phyloP scores from a whole-genome alignment of 2,329 filamentous ascomycete genomes.

The Colletotrichum liaoningense region DNA sequence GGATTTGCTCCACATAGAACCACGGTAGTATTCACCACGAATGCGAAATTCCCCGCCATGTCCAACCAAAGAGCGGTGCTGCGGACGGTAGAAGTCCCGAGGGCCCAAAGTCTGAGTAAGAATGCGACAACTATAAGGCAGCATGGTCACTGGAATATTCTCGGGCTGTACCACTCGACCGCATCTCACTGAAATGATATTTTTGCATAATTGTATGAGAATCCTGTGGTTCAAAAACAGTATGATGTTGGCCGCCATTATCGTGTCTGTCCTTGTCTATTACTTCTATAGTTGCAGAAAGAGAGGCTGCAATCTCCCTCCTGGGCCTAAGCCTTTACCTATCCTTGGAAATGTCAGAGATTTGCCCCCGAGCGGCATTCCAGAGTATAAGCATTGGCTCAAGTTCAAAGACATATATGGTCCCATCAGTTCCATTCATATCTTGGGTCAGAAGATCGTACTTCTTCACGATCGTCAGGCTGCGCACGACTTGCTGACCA shows the following conservation, averaged over 20 bases:
- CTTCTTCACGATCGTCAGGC: conserved; percentile 50
- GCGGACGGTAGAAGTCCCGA: no score
- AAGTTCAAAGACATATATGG: conserved; percentile 47
- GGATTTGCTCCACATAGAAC: no score
- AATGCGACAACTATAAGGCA: no score
- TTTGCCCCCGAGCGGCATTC: conserved; percentile 47
- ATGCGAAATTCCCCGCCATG: no score
- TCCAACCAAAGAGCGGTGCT: no score
- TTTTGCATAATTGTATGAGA: no score
- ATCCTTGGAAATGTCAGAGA: conserved; percentile 59
- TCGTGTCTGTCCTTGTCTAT: not conserved
- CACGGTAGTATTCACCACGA: no score
- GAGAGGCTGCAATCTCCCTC: conserved; percentile 29
- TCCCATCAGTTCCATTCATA: conserved; percentile 46
- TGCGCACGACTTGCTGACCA: conserved; percentile 51
- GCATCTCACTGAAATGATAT: no score
- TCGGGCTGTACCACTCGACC: no score
- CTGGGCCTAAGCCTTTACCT: conserved; percentile 47
- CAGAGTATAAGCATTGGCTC: conserved; percentile 49
- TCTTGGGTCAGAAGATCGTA: conserved; percentile 53
- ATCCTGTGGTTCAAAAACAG: not conserved
- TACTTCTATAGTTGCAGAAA: not conserved
- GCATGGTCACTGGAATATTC: no score
- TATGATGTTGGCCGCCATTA: not conserved
- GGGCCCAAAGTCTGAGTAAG: no score